Evolutionary conservation across 2,329 filamentous ascomycete species (phyloP), one percentile per base, ranked within the genome.

Genomic region (Apiospora koreana): DNA sequence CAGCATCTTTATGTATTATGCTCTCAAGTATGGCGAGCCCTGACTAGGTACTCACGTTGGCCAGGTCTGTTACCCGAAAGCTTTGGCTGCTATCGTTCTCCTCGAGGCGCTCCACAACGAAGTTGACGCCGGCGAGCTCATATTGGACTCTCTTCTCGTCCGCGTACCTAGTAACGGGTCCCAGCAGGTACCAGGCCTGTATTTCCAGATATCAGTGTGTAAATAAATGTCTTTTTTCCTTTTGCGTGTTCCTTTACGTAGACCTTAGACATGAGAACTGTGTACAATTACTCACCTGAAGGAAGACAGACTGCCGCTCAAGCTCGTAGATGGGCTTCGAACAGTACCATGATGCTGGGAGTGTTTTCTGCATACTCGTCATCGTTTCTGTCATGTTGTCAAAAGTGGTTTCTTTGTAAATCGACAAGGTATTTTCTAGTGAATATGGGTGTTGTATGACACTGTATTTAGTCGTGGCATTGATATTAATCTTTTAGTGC

Each of bases 181-280:
- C 69, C 14, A 70, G 45, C 8, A 70, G 65, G 28, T 68, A 68
- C 69, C 69, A 70, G 12, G 69, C 66, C 69, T 70, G 35, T 28
- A 16, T 16, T 1, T n/a, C 9, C 2, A n/a, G 2, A 14, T 18
- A 62, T 3, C 9, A 21, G 14, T 2, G 2, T 38, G 54, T 62
- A 14, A 62, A 31, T 9, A 12, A 14, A 9, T 18, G 6, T 12
- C 18, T 46, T 5, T n/a, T 46, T 5, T n/a, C 21, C 1, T 7
- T 16, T 21, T 14, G 7, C 3, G 31, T 2, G 4, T 6, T 7
- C 9, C 18, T 12, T 23, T 23, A 0, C 3, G 4, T 10, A 21
- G 45, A 2, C 25, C 14, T 58, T 38, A 2, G 14, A 10, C 6
- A 7, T n/a, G 25, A 2, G 9, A 12, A 38, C 2, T 18, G 10